Percentiles rank a stretch among this genome's conserved stretches.
phyloP scores from a whole-genome alignment of 2,329 filamentous ascomycete species.

The Acrocalymma vagum region DNA sequence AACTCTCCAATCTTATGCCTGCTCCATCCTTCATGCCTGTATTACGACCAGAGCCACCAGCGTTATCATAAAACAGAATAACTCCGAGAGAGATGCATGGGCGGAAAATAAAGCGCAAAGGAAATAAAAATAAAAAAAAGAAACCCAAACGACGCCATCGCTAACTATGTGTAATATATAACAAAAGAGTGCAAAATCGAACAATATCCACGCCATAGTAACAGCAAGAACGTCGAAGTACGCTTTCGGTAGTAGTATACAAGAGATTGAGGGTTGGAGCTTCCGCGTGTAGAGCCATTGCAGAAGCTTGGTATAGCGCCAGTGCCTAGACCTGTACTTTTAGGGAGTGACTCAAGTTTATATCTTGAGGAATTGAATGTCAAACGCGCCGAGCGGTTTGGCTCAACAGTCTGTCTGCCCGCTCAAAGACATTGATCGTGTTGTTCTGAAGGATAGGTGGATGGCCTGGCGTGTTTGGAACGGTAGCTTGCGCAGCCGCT shows the following conservation, averaged over 20 bases:
- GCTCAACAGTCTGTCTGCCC: slow-evolving; percentile 42
- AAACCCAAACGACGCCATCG: slow-evolving; percentile 25
- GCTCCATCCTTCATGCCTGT: no score
- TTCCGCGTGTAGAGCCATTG: not conserved
- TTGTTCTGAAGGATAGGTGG: slow-evolving; percentile 27
- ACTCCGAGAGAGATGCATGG: no score
- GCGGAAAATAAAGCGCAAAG: no score
- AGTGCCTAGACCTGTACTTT: not conserved
- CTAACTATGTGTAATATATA: slow-evolving; percentile 13
- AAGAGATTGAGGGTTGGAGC: not conserved
- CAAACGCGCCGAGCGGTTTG: slow-evolving; percentile 39
- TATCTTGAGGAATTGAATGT: slow-evolving; percentile 5
- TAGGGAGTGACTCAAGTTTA: not conserved
- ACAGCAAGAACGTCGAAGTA: slow-evolving; percentile 1
- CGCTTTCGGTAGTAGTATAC: not conserved
- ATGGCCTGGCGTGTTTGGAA: slow-evolving; percentile 66
- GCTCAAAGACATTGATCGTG: slow-evolving; percentile 45
- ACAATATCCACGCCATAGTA: slow-evolving; percentile 1
- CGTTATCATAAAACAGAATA: no score
- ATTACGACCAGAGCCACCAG: no score
- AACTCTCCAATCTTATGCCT: no score
- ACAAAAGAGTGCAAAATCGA: slow-evolving; percentile 2
- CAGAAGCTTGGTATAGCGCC: not conserved
- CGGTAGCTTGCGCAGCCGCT: slow-evolving; percentile 87
- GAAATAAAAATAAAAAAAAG: slow-evolving; percentile 12